A percentile compares a stretch with the other conserved stretches of the same genome.
Conservation (phyloP, 192 early-diverging fungal species). For the Diversispora eburnea region DNA sequence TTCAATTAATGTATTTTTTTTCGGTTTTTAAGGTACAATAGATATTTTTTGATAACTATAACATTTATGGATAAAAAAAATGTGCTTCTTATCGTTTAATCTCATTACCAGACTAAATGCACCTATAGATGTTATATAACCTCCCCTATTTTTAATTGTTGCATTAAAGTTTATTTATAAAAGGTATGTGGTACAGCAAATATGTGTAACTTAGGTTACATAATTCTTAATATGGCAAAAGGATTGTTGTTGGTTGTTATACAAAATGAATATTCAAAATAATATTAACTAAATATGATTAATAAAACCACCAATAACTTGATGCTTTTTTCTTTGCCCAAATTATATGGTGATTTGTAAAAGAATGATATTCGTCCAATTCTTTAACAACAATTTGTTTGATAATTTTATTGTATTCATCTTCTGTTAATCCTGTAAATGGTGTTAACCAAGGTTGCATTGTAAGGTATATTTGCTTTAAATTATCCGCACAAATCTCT, state of each 20-base stretch:
- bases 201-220: too few species aligned
- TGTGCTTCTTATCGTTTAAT: too few species aligned
- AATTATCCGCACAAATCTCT: slow-evolving; percentile 10
- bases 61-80: too few species aligned
- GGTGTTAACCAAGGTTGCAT: slow-evolving; percentile 20
- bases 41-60: too few species aligned
- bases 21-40: too few species aligned
- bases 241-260: too few species aligned
- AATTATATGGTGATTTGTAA: slow-evolving; percentile 10
- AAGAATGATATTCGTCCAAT: not conserved
- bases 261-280: not conserved
- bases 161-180: too few species aligned
- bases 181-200: too few species aligned
- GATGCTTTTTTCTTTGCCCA: not conserved
- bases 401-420: slow-evolving; percentile 10
- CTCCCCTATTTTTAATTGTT: too few species aligned
- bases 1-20: not conserved
- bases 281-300: not conserved
- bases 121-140: too few species aligned
- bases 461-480: slow-evolving; percentile 3
- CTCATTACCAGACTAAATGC: too few species aligned
- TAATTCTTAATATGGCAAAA: too few species aligned
- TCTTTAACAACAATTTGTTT: slow-evolving; percentile 15
- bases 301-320: not conserved
- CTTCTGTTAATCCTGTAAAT: not conserved